These are phyloP conservation scores for Fusarium acutatum DNA, from an alignment of 2,329 filamentous ascomycete genomes.

Conservation along the genomic window DNA sequence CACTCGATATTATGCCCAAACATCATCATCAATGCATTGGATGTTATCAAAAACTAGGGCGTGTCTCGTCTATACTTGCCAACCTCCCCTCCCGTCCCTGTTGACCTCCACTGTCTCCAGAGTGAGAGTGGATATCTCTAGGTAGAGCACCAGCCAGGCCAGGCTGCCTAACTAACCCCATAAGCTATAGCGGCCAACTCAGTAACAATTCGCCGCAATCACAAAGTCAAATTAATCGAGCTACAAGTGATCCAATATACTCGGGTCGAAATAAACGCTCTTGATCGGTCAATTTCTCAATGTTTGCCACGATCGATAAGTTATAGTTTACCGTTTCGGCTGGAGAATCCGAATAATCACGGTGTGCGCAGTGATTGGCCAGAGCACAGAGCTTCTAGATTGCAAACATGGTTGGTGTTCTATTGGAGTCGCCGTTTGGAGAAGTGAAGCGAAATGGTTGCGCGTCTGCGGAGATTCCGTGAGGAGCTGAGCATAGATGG, in stretches of 20 bases:
- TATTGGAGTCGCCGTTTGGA: conserved; percentile 20
- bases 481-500: conserved; percentile 18
- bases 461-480: conserved; percentile 25
- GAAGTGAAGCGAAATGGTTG: conserved; percentile 7
- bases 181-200: background rate
- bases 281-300: background rate
- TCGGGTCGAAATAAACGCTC: background rate
- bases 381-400: conserved; percentile 1
- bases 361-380: background rate
- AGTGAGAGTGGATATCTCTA: background rate
- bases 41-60: background rate
- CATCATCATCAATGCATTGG: background rate
- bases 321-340: background rate
- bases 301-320: background rate
- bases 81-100: background rate
- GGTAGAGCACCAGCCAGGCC: background rate
- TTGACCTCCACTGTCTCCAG: background rate
- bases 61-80: conserved; percentile 15
- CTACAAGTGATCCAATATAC: background rate
- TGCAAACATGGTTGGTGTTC: conserved; percentile 10
- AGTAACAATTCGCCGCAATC: background rate
- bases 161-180: background rate
- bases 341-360: conserved; percentile 1
- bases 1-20: background rate
- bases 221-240: background rate